Conservation (phyloP, 352 stramenopile species). For the Elongisporangium anandrum region DNA sequence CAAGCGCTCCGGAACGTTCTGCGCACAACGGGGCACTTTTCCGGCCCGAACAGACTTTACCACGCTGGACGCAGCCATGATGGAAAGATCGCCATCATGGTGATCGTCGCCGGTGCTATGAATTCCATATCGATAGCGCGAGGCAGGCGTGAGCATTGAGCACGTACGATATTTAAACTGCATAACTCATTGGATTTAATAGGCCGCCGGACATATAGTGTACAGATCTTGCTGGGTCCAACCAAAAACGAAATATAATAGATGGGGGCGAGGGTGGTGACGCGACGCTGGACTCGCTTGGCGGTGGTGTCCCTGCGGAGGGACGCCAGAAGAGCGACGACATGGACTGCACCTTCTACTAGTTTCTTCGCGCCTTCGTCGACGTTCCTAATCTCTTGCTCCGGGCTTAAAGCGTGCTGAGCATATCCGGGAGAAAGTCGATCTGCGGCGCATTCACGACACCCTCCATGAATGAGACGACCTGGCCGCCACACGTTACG, state of each 20-base stretch:
- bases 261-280: not conserved
- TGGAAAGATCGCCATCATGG: not conserved
- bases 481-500: constrained; percentile 72
- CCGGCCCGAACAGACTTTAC: not conserved
- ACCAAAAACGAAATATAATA: not conserved
- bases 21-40: not conserved
- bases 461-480: constrained; percentile 81
- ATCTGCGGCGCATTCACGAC: constrained; percentile 70
- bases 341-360: not conserved
- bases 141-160: not conserved
- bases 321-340: not conserved
- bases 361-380: not conserved
- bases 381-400: not conserved
- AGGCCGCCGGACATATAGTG: not conserved
- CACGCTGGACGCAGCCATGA: not conserved
- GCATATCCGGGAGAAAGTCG: constrained; percentile 37
- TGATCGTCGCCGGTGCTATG: no score
- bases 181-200: not conserved
- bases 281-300: not conserved
- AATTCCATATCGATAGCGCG: not conserved
- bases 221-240: not conserved
- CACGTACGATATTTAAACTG: not conserved
- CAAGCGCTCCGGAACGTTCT: not conserved
- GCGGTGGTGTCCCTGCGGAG: not conserved
- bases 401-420: constrained; percentile 1